A percentile compares a stretch with the other conserved stretches of the same genome.
These are phyloP conservation scores for Clitocybe nebularis DNA, from an alignment of 1,284 basidiomycete genomes.

Conservation along the genomic window DNA sequence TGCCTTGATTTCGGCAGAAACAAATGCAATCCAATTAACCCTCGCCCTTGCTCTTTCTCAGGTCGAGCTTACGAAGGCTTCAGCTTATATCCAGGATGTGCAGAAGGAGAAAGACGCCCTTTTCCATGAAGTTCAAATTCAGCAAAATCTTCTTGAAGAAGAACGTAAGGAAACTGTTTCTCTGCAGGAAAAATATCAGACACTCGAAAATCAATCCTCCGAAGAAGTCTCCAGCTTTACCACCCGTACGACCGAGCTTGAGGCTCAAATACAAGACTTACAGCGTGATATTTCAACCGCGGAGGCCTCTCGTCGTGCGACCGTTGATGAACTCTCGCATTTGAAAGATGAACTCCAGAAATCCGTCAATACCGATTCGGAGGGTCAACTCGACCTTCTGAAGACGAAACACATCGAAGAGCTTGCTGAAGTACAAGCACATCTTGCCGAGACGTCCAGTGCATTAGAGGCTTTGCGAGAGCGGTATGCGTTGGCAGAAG, in stretches of 20 bases:
- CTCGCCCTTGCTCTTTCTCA: conserved; percentile 23
- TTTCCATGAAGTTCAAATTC: conserved; percentile 5
- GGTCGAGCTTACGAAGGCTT: conserved; percentile 11
- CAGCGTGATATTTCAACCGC: conserved; percentile 16
- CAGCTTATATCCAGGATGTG: conserved; percentile 4
- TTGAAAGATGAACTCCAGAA: conserved; percentile 16
- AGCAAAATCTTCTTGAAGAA: conserved; percentile 8
- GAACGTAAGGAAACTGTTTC: conserved; percentile 3
- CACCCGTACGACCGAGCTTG: conserved; percentile 13
- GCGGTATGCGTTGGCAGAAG: conserved; percentile 24
- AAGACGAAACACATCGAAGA: conserved; percentile 37
- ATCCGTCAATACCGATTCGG: conserved; percentile 18
- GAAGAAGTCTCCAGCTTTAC: conserved; percentile 10
- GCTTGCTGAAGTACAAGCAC: conserved; percentile 31
- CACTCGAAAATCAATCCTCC: conserved; percentile 9
- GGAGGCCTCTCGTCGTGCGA: conserved; percentile 13
- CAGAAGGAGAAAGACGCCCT: conserved; percentile 9
- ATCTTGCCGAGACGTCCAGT: conserved; percentile 28
- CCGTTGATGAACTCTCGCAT: conserved; percentile 26
- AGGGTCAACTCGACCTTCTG: conserved; percentile 30
- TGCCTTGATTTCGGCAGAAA: neutral
- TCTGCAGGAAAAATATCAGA: conserved; percentile 10
- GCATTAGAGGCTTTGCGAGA: conserved; percentile 32
- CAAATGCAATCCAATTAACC: conserved; percentile 14
- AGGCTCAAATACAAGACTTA: conserved; percentile 15